Conservation (phyloP, 768 basidiomycete species). For the Hortiboletus flavorubellus region DNA sequence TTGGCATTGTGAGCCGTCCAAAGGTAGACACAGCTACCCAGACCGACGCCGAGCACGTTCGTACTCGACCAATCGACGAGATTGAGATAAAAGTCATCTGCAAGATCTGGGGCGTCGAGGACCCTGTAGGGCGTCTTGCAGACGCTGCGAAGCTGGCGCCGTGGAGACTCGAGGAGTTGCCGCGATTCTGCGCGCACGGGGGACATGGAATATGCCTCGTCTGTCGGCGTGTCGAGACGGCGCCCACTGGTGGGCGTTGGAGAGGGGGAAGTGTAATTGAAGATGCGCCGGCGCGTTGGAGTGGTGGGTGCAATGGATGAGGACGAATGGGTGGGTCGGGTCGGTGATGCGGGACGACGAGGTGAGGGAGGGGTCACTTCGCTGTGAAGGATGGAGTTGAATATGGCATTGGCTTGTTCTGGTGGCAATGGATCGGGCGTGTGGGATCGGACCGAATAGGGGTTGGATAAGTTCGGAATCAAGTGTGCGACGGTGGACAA, state of each 20-base stretch:
- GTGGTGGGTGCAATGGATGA: slow-evolving; percentile 43
- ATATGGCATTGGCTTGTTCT: slow-evolving; percentile 86
- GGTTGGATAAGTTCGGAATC: slow-evolving; percentile 4
- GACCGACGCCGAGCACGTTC: slow-evolving; percentile 91
- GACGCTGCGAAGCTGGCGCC: slow-evolving; percentile 75
- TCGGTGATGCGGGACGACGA: slow-evolving; percentile 58
- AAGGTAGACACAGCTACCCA: slow-evolving; percentile 90
- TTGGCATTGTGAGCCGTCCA: slow-evolving; percentile 95
- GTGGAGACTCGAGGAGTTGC: slow-evolving; percentile 77
- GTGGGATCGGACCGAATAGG: slow-evolving; percentile 13
- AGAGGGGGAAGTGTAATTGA: slow-evolving; percentile 64
- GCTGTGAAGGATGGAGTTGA: slow-evolving; percentile 70
- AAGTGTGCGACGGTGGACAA: not conserved
- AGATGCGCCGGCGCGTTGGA: slow-evolving; percentile 56
- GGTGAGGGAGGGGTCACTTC: slow-evolving; percentile 76
- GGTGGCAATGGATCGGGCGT: not conserved
- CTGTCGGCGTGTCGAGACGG: slow-evolving; percentile 78
- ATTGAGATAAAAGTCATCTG: slow-evolving; percentile 98
- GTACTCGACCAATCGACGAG: slow-evolving; percentile 96
- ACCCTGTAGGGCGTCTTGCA: slow-evolving; percentile 97
- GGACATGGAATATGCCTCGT: slow-evolving; percentile 86
- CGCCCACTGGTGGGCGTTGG: slow-evolving; percentile 43
- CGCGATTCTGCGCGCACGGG: slow-evolving; percentile 85
- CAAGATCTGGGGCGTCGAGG: slow-evolving; percentile 93
- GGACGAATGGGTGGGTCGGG: slow-evolving; percentile 38